phyloP scores from a whole-genome alignment of 306 rosid genomes.

The Rosa rugosa region DNA sequence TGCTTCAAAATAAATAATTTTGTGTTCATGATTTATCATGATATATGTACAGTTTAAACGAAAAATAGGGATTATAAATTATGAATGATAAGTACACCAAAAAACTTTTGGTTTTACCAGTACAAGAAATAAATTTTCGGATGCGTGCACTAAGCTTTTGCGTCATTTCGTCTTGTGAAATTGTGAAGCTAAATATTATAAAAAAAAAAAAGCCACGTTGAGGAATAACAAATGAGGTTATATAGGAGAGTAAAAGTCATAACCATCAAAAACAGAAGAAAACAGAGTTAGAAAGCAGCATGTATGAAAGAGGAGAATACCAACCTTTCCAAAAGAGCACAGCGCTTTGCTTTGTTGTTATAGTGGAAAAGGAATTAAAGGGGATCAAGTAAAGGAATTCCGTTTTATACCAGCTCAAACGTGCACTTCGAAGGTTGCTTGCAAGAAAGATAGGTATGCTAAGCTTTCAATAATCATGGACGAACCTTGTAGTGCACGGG shows the following conservation, averaged over 20 bases:
- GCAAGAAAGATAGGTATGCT: background rate
- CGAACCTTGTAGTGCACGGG: background rate
- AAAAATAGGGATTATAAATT: background rate
- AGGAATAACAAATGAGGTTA: background rate
- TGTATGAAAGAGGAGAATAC: background rate
- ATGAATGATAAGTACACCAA: background rate
- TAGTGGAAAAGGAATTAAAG: background rate
- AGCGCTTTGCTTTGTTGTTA: background rate
- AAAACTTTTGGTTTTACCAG: constrained; percentile 28
- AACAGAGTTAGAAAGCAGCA: background rate
- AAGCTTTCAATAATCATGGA: background rate
- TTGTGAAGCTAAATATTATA: background rate
- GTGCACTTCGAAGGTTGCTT: background rate
- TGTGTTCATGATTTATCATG: background rate
- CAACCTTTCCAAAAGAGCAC: background rate
- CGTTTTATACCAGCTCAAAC: background rate
- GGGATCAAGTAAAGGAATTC: background rate
- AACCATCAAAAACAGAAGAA: background rate
- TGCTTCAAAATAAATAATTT: constrained; percentile 8
- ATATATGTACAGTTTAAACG: background rate
- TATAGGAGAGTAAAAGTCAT: too few species aligned
- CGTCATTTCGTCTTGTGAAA: constrained; percentile 27
- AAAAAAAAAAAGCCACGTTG: background rate
- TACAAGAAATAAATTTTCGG: constrained; percentile 34
- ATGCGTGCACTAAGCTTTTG: constrained; percentile 34